Base-by-base conservation (phyloP, 2,329 filamentous ascomycete genomes). In the Ascocoryne sarcoides region DNA sequence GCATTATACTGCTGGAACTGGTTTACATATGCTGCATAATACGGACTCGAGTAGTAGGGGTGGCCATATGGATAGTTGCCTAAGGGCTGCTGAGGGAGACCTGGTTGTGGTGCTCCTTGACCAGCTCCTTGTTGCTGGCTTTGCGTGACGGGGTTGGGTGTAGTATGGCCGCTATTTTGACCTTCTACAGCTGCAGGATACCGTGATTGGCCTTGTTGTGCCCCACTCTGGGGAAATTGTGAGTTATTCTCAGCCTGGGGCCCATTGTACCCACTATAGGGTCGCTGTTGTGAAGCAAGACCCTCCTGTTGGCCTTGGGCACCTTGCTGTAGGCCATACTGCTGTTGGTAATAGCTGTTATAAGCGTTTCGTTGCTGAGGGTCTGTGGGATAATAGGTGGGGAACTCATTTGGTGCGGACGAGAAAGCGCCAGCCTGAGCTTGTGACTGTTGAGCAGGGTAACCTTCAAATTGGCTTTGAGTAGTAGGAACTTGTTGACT, bases 161-260 rank as follows among this genome's bases (percentile, higher is more conserved):
- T 95, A 55, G 83, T 90, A 62, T 92, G 83, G 32, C 88, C 90
- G 60, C 87, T 95, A 67, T 82, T 87, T 56, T 88, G 84, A 46
- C 76, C 74, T 40, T 94, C 87, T 47, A 77, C 70, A 45, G 71
- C 65, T 20, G 69, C 64, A 34, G 67, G 68, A 49, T 79, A 81
- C 39, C 78, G 73, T 4, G 76, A 73, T 49, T 71, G 73, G 60
- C 65, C 40, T 38, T 79, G 68, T 35, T 65, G 73, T 56, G 81
- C 82, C 52, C 81, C 82, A 60, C 79, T 84, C 60, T 89, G 85
- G 29, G 82, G 79, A 60, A 87, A 88, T 56, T 73, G 80, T 48
- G 65, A 66, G 67, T 70, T 76, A 59, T 72, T 81, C 61, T 77
- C 76, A 66, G 58, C 75, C 9, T 70, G 82, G 48, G 68, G 65